Conservation (phyloP, 2,329 filamentous ascomycete species). For the Microcyclospora pomicola region DNA sequence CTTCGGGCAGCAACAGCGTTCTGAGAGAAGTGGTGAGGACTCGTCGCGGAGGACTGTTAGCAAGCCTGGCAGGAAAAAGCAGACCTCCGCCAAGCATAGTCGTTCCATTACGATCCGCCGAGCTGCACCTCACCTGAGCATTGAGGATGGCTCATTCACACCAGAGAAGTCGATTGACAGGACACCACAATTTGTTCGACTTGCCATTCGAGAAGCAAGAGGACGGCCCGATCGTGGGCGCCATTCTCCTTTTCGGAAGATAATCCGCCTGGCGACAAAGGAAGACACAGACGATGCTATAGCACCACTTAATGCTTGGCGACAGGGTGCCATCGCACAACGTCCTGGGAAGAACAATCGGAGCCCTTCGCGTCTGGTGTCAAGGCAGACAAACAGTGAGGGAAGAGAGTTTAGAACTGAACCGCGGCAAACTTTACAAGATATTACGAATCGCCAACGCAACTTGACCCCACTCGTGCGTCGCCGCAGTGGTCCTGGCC, state of each 20-base stretch:
- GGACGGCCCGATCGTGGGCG: constrained; percentile 35
- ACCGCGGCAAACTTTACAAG: neutral
- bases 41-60: too few relatives aligned
- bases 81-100: too few relatives aligned
- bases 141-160: constrained; percentile 34
- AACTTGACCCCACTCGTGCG: neutral
- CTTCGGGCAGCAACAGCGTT: too few relatives aligned
- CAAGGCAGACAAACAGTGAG: too few relatives aligned
- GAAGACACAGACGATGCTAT: constrained; percentile 43
- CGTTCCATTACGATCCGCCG: too few relatives aligned
- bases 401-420: too few relatives aligned
- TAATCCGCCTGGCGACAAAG: constrained; percentile 25
- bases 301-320: constrained; percentile 37
- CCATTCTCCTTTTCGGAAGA: constrained; percentile 32
- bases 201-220: constrained; percentile 41
- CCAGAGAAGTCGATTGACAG: constrained; percentile 19
- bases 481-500: neutral
- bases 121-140: constrained; percentile 27
- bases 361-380: neutral
- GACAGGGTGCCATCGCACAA: constrained; percentile 24
- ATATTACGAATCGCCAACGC: neutral
- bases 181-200: constrained; percentile 38
- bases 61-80: too few relatives aligned
- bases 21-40: too few relatives aligned
- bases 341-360: neutral